Evolutionary conservation across 2,329 filamentous ascomycete species (phyloP).

Genomic region (Epichloe sibirici): DNA sequence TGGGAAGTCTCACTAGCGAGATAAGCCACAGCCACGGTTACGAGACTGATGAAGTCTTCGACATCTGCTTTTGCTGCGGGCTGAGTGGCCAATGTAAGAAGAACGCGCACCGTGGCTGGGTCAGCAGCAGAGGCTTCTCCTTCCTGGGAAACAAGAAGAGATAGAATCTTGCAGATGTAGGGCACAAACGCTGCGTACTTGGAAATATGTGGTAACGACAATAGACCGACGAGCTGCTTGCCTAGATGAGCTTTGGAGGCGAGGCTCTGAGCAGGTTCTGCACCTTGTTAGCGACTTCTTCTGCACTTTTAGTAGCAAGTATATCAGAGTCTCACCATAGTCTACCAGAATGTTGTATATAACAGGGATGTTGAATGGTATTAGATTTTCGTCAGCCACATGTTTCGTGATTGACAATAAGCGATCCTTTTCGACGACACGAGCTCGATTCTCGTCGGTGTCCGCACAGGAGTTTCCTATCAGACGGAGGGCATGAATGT

Average conservation of each 20-base stretch:
- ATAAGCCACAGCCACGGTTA: conserved; percentile 42
- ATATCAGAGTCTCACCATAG: conserved; percentile 36
- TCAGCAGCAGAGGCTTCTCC: conserved; percentile 32
- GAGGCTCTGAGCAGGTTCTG: conserved; percentile 45
- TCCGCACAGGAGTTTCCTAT: conserved; percentile 53
- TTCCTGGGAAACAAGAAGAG: conserved; percentile 40
- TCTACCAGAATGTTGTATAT: conserved; percentile 52
- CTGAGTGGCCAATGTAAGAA: conserved; percentile 37
- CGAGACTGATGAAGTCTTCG: conserved; percentile 41
- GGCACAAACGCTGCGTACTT: conserved; percentile 31
- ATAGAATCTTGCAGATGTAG: conserved; percentile 45
- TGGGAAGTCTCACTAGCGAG: conserved; percentile 42
- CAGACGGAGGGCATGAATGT: conserved; percentile 42
- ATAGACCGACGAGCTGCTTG: conserved; percentile 33
- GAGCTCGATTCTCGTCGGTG: conserved; percentile 47
- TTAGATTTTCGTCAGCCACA: conserved; percentile 33
- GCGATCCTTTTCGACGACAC: conserved; percentile 37
- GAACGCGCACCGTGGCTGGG: conserved; percentile 32
- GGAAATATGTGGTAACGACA: conserved; percentile 32
- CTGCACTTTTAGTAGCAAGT: neutral
- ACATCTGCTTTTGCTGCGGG: conserved; percentile 30
- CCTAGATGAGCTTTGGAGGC: conserved; percentile 41
- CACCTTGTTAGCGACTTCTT: neutral
- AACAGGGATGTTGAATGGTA: conserved; percentile 44
- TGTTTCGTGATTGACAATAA: conserved; percentile 36